Base-by-base conservation (phyloP, 768 basidiomycete genomes). In the Rhizopogon rudus region DNA sequence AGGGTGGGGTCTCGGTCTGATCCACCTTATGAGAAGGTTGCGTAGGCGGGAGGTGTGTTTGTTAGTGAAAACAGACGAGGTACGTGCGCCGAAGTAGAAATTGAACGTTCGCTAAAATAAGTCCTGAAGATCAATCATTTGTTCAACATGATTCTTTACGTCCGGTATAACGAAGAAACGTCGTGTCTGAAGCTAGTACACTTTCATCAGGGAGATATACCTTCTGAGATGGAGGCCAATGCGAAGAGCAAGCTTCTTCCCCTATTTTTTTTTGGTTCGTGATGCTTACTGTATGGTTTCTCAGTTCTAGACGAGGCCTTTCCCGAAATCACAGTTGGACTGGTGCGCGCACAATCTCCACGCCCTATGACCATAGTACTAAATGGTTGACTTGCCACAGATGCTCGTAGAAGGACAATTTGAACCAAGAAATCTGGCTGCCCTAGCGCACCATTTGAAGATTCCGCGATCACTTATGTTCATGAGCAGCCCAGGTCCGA, bases 141-240 rank as follows among this genome's bases (percentile, higher is more conserved):
- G 3, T 81, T 88, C 56, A 77, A 80, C 50, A 83, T 84, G 76
- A 73, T 88, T 29, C 68, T 83, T 12, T 90, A 90, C 59, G 84
- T 88, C 2, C 70, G 73, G 41, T 72, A 75, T 54, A 89, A 87
- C 60, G 88, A 91, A 65, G 82, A 84, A 60, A 90, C 88, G 0
- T 78, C 84, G 0, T 76, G 80, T 60, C 61, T 90, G 53, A 87
- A 87, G 68, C 77, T 90, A 12, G 75, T 88, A 3, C 86, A 88
- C 61, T 88, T 87, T 61, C 74, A 78, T 54, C 77, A 83, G 28
- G 73, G 69, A 22, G 80, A 79, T 31, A 73, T 83, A 25, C 88
- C 88, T 1, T 83, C 83, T 0, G 88, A 91, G 61, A 68, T 91
- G 60, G 87, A 85, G 64, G 84, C 86, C 5, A 91, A 89, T 62